phyloP scores from a whole-genome alignment of 148 eudicot species.

The Amaranthus hypochondriacus region DNA sequence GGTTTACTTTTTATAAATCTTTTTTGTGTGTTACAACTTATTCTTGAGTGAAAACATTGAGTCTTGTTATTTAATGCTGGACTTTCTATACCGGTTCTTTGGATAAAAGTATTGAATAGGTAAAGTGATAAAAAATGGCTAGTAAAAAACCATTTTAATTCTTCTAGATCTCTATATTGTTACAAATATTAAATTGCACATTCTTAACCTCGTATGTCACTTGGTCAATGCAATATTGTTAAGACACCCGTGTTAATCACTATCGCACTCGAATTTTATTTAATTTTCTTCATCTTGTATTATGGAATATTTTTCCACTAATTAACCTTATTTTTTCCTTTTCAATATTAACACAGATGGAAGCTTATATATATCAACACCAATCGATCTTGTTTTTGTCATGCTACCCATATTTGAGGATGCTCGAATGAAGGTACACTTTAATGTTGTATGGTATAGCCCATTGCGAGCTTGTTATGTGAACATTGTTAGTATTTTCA shows the following conservation, averaged over 20 bases:
- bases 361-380: conserved; percentile 77
- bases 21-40: too few relatives aligned
- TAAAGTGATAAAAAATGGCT: too few relatives aligned
- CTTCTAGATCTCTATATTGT: too few relatives aligned
- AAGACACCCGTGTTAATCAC: neutral
- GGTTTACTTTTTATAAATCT: too few relatives aligned
- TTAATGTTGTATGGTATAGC: neutral
- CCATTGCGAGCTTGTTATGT: neutral
- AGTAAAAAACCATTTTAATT: too few relatives aligned
- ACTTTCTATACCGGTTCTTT: too few relatives aligned
- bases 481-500: neutral
- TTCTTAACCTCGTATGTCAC: neutral
- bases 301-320: neutral
- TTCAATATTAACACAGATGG: conserved; percentile 52
- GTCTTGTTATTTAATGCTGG: too few relatives aligned
- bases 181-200: neutral
- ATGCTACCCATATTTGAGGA: conserved; percentile 83
- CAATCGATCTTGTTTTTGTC: conserved; percentile 90
- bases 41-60: too few relatives aligned
- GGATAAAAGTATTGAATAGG: too few relatives aligned
- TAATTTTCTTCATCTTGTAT: neutral
- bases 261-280: neutral
- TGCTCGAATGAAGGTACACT: conserved; percentile 90
- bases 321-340: neutral
- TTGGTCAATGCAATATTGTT: neutral